phyloP scores from a whole-genome alignment of 176 grass and related monocot species.

The Puccinellia tenuiflora region DNA sequence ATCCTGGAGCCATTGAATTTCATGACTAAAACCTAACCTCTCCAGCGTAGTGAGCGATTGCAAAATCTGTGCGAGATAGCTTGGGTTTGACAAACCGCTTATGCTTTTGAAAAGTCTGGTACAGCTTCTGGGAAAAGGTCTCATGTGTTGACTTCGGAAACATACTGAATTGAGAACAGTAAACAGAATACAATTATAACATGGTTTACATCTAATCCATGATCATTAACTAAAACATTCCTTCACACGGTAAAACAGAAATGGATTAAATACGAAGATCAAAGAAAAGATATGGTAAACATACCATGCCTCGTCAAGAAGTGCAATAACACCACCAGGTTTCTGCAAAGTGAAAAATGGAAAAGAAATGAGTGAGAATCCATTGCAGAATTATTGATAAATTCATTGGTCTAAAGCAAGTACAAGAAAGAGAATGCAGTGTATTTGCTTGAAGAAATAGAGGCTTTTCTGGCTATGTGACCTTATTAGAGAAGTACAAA shows the following conservation, averaged over 20 bases:
- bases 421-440: background rate
- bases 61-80: conserved; percentile 94
- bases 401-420: conserved; percentile 1
- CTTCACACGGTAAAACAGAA: conserved; percentile 4
- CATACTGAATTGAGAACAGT: conserved; percentile 57
- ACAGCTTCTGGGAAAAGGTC: conserved; percentile 96
- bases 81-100: conserved; percentile 94
- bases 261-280: conserved; percentile 9
- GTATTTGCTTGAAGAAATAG: conserved; percentile 3
- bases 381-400: conserved; percentile 3
- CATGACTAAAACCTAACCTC: conserved; percentile 54
- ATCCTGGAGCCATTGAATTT: conserved; percentile 2
- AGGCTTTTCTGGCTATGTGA: background rate
- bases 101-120: conserved; percentile 87
- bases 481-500: background rate
- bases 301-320: conserved; percentile 99
- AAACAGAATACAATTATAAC: conserved; percentile 6
- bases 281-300: conserved; percentile 22
- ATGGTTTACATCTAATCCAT: conserved; percentile 16
- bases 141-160: conserved; percentile 98
- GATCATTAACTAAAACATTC: conserved; percentile 20
- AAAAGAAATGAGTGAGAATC: conserved; percentile 13
- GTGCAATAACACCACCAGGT: conserved; percentile 96
- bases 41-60: conserved; percentile 85
- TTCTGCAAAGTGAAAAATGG: conserved; percentile 51